phyloP scores from a whole-genome alignment of 176 grass and related monocot species.

The Poa annua region DNA sequence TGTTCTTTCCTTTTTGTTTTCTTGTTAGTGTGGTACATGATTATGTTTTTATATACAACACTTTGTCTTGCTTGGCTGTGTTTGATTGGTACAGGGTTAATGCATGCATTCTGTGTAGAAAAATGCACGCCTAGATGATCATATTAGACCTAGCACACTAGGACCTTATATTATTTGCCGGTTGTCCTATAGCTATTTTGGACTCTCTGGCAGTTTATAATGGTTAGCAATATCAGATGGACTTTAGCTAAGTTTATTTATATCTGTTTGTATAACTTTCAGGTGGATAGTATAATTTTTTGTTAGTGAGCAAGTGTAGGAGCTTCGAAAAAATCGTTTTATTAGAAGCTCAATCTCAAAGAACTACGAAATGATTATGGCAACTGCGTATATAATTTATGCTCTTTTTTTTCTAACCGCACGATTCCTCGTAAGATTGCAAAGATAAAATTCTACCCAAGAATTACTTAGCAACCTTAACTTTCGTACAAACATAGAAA shows the following conservation, averaged over 20 bases:
- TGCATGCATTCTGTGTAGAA: conserved; percentile 45
- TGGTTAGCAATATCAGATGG: not conserved
- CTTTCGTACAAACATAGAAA: conserved; percentile 29
- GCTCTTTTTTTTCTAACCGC: too few relatives aligned
- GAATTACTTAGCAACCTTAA: not conserved
- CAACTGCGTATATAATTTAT: not conserved
- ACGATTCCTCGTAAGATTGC: not conserved
- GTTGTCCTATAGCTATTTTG: conserved; percentile 44
- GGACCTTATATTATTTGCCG: conserved; percentile 38
- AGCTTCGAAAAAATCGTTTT: not conserved
- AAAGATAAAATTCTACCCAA: not conserved
- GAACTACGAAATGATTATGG: not conserved
- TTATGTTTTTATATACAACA: conserved; percentile 46
- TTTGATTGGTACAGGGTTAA: conserved; percentile 41
- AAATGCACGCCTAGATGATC: conserved; percentile 47
- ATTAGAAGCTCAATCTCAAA: not conserved
- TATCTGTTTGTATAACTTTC: not conserved
- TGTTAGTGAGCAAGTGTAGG: not conserved
- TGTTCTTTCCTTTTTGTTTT: conserved; percentile 47
- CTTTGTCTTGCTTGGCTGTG: conserved; percentile 24
- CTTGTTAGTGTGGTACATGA: conserved; percentile 44
- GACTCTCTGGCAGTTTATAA: conserved; percentile 25
- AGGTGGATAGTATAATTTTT: not conserved
- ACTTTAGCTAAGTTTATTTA: not conserved
- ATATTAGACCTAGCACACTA: conserved; percentile 51